phyloP scores from a whole-genome alignment of 352 stramenopile species.

The Globisporangium takayamanum region DNA sequence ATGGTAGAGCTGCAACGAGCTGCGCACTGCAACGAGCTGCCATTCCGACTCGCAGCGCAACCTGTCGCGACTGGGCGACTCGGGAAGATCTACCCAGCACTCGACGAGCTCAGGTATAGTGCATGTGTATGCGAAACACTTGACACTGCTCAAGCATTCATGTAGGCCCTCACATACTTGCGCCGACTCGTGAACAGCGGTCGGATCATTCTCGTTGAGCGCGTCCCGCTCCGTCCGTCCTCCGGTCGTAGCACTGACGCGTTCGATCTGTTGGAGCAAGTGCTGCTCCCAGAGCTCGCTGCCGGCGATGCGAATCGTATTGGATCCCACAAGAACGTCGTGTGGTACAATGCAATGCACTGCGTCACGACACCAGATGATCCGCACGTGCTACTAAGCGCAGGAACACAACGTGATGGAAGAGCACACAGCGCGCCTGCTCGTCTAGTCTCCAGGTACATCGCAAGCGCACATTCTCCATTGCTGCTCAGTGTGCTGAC shows the following conservation, averaged over 20 bases:
- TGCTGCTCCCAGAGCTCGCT: conserved; percentile 1
- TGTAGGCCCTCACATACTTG: background rate
- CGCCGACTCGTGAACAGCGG: conserved; percentile 4
- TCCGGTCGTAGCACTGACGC: background rate
- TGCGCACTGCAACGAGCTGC: background rate
- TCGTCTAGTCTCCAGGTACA: conserved; percentile 3
- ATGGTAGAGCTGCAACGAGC: background rate
- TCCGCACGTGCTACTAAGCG: background rate
- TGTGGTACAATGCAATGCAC: conserved; percentile 4
- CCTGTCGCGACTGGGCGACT: conserved; percentile 26
- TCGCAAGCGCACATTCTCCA: background rate
- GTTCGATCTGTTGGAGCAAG: conserved; percentile 1
- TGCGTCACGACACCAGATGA: background rate
- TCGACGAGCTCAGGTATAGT: conserved; percentile 22
- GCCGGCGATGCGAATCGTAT: background rate
- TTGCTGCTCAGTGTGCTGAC: no score
- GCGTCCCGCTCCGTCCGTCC: conserved; percentile 1
- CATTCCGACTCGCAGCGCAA: conserved; percentile 22
- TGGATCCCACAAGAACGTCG: background rate
- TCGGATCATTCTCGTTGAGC: conserved; percentile 8
- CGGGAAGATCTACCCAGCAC: conserved; percentile 29
- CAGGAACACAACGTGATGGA: background rate
- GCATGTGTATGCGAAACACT: no score
- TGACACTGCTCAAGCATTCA: no score
- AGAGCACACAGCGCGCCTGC: background rate